Evolutionary conservation across 2,329 filamentous ascomycete species (phyloP).

Genomic region (Fusarium pseudonygamai): DNA sequence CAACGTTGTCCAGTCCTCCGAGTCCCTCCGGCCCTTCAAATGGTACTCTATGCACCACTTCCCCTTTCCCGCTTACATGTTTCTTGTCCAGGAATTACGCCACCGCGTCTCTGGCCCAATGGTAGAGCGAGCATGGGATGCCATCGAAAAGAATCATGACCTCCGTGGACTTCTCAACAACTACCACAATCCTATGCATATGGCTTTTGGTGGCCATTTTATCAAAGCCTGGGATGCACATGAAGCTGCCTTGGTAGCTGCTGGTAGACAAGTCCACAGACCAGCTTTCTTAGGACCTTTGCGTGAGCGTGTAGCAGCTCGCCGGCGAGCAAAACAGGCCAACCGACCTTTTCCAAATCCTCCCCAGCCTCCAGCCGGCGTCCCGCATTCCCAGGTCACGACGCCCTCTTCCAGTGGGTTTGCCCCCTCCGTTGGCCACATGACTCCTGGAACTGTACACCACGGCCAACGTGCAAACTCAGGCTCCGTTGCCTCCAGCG

Average conservation of each 20-base stretch:
- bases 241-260: conserved; percentile 56
- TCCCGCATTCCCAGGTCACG: conserved; percentile 36
- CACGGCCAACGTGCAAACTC: conserved; percentile 21
- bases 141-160: conserved; percentile 65
- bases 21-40: conserved; percentile 61
- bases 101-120: conserved; percentile 62
- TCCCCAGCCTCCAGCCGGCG: conserved; percentile 38
- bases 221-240: conserved; percentile 71
- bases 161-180: conserved; percentile 60
- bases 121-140: conserved; percentile 67
- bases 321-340: conserved; percentile 44
- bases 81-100: conserved; percentile 65
- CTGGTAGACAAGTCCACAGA: conserved; percentile 54
- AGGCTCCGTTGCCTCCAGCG: conserved; percentile 36
- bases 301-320: conserved; percentile 54
- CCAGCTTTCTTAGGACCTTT: conserved; percentile 60
- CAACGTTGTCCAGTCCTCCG: conserved; percentile 62
- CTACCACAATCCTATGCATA: conserved; percentile 64
- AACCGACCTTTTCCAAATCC: conserved; percentile 40
- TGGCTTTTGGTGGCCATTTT: conserved; percentile 66
- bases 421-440: conserved; percentile 44
- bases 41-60: conserved; percentile 70
- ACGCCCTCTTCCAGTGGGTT: conserved; percentile 46
- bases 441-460: conserved; percentile 5
- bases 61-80: conserved; percentile 70